Base-by-base conservation (phyloP, 257 asterid genomes). In the Solanum dulcamara region DNA sequence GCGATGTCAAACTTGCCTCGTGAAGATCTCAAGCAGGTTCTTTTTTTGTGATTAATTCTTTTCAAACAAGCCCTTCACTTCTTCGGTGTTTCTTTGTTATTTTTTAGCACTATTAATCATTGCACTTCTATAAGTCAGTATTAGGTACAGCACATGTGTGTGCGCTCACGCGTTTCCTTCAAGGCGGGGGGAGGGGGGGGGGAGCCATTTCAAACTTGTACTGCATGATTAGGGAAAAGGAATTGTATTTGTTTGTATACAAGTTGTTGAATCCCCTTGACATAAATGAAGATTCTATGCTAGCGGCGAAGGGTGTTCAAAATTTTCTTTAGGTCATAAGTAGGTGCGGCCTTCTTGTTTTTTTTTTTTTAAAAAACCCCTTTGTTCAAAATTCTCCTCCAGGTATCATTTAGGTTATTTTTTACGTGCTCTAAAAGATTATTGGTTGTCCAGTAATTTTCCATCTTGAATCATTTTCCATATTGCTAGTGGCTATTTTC, bases 11-110 rank as follows among this genome's bases (percentile, higher is more conserved):
- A 91, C 80, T 86, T 95, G 89, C 84, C 99, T 87, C 98, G 98
- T 84, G 95, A 88, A 70, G 98, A 95, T 92, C 99, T 97, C 87
- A 97, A 97, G 89, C 97, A 84, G 97, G 99, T 92, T 50, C 71
- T 6, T 46, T 46, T 72, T 40, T 12, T 44, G 24, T 26, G 60
- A 15, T 44, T 75, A 7, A 24, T 75, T 75, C 38, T 24, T 44
- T 70, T 24, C 24, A 75, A 75, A n/a, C 55, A 12, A 6, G 3
- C 18, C 35, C 32, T 67, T 35, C 17, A 35, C 30, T 37, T 71
- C 53, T 72, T 38, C 6, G 2, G 53, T 10, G 22, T 72, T 38
- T 38, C 32, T 71, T 38, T 20, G 44, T 37, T 35, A 18, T 22
- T 35, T 70, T 35, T 37, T 20, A 37, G 80, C 22, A 35, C 50